A percentile compares a stretch with the other conserved stretches of the same genome.
phyloP scores from a whole-genome alignment of 2,329 filamentous ascomycete genomes.

The Aspergillus sp. region DNA sequence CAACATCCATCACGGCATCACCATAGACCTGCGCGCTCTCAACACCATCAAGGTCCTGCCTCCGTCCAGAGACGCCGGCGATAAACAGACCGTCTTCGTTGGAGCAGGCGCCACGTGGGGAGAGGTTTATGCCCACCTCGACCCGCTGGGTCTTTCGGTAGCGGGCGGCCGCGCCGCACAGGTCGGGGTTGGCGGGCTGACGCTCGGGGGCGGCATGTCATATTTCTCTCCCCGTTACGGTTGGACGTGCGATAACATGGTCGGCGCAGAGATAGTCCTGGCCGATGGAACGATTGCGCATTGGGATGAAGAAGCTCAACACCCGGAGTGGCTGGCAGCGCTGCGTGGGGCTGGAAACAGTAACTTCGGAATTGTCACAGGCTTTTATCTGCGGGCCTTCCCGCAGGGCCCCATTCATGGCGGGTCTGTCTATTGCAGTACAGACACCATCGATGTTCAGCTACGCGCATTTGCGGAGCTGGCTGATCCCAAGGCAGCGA shows the following conservation, averaged over 20 bases:
- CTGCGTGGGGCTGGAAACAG: slow-evolving; percentile 31
- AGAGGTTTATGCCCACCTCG: slow-evolving; percentile 20
- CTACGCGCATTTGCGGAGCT: background rate
- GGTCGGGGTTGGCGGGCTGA: slow-evolving; percentile 31
- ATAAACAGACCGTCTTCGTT: background rate
- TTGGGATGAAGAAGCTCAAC: slow-evolving; percentile 35
- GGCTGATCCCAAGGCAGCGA: background rate
- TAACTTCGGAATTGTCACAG: slow-evolving; percentile 40
- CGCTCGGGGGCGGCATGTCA: slow-evolving; percentile 21
- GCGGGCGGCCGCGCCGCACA: slow-evolving; percentile 25
- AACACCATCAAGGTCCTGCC: slow-evolving; percentile 15
- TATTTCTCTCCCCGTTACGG: slow-evolving; percentile 18
- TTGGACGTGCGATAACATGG: slow-evolving; percentile 33
- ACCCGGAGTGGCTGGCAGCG: slow-evolving; percentile 26
- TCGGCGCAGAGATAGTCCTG: slow-evolving; percentile 47
- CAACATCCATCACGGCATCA: background rate
- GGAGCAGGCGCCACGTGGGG: slow-evolving; percentile 18
- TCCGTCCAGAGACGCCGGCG: background rate
- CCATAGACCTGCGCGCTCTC: background rate
- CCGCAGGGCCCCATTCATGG: slow-evolving; percentile 39
- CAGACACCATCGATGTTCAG: slow-evolving; percentile 1
- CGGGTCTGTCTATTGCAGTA: slow-evolving; percentile 35
- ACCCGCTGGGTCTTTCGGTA: slow-evolving; percentile 21
- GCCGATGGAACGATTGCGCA: slow-evolving; percentile 48
- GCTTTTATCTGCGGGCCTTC: slow-evolving; percentile 16